Evolutionary conservation across 2,329 filamentous ascomycete genomes (phyloP).

Genomic region (Cercospora citrullina): DNA sequence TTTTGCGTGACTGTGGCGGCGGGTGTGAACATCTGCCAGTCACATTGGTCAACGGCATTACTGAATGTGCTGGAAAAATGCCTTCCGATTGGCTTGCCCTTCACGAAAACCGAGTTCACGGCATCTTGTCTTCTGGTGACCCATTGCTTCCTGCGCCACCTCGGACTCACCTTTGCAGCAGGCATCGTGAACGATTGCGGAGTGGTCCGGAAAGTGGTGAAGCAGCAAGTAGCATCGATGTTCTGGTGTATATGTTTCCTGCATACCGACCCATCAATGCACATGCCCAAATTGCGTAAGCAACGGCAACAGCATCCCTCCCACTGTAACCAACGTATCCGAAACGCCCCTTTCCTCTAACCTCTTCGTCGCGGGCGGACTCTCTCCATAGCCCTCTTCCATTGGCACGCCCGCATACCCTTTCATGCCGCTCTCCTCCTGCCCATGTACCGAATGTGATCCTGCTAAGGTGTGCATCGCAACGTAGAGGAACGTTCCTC

Average conservation of each 20-base stretch:
- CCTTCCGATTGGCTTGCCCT: too few species aligned
- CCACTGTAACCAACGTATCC: slow-evolving; percentile 68
- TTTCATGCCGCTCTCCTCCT: slow-evolving; percentile 26
- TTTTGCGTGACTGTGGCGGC: too few species aligned
- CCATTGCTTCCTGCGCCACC: neutral
- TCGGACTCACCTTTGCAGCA: neutral
- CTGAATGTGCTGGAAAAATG: too few species aligned
- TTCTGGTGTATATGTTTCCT: neutral
- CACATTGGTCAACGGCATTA: too few species aligned
- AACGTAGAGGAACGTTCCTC: slow-evolving; percentile 95
- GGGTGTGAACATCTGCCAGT: too few species aligned
- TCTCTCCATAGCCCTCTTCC: slow-evolving; percentile 28
- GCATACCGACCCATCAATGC: slow-evolving; percentile 46
- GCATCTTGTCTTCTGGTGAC: neutral
- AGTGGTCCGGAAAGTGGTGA: neutral
- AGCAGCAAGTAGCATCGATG: neutral
- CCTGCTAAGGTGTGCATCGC: slow-evolving; percentile 99
- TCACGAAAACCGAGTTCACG: too few species aligned
- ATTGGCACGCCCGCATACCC: slow-evolving; percentile 31
- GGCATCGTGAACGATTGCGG: neutral
- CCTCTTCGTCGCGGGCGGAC: slow-evolving; percentile 2
- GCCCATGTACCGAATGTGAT: slow-evolving; percentile 55
- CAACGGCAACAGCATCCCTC: slow-evolving; percentile 75
- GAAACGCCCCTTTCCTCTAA: slow-evolving; percentile 6
- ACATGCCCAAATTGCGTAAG: slow-evolving; percentile 77